Evolutionary conservation across 2,329 filamentous ascomycete genomes (phyloP).

Genomic region (Penicillium sp.): DNA sequence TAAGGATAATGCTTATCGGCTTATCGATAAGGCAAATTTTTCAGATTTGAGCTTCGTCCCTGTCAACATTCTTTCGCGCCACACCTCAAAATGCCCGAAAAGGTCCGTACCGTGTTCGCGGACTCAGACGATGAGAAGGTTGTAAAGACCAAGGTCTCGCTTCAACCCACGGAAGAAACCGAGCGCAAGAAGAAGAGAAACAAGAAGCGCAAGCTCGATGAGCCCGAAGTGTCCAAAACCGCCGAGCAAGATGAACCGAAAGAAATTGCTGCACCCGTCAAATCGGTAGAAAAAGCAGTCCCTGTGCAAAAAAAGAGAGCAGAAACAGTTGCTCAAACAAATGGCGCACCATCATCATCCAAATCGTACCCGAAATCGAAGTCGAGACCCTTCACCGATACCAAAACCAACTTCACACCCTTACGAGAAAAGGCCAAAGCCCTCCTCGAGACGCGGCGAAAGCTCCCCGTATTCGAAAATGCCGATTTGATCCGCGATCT

Average conservation of each 20-base stretch:
- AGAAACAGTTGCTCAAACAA: background rate
- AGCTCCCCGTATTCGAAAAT: constrained; percentile 78
- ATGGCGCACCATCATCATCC: constrained; percentile 2
- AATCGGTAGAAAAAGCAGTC: background rate
- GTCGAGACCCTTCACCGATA: constrained; percentile 20
- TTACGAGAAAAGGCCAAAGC: constrained; percentile 49
- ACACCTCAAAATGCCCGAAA: constrained; percentile 27
- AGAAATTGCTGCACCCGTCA: background rate
- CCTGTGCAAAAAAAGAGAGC: background rate
- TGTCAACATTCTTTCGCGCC: background rate
- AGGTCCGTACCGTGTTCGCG: constrained; percentile 14
- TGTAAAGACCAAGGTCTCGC: constrained; percentile 11
- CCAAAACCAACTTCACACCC: constrained; percentile 29
- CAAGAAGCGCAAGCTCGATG: constrained; percentile 38
- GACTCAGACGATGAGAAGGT: constrained; percentile 33
- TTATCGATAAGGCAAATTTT: constrained; percentile 32
- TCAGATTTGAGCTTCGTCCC: background rate
- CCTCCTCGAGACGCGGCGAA: constrained; percentile 57
- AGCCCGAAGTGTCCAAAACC: constrained; percentile 14
- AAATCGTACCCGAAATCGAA: constrained; percentile 17
- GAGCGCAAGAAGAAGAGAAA: constrained; percentile 30
- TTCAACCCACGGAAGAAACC: constrained; percentile 4
- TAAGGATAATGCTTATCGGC: constrained; percentile 9
- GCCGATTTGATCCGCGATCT: constrained; percentile 66
- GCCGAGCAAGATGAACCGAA: constrained; percentile 10